Evolutionary conservation across 306 rosid genomes (phyloP), one percentile per base, ranked within the genome.

Genomic region (Dalbergia cochinchinensis): DNA sequence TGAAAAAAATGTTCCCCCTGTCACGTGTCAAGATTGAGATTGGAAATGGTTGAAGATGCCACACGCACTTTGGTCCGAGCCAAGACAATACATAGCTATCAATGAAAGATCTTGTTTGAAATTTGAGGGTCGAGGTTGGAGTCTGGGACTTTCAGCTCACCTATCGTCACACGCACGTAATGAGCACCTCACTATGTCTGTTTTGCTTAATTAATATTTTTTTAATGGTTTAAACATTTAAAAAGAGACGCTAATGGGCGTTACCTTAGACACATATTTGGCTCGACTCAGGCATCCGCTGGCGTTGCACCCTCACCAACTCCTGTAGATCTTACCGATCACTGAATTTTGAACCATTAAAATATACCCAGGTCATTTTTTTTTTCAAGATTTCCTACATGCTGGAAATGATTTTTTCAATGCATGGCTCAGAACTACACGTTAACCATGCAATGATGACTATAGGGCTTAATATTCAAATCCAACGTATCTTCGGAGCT

Each of bases 31-130:
- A 7, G 3, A 26, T 26, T 44, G 50, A 44, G 50, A 44, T 44
- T 44, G 50, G 13, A 44, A 7, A 10, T 7, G 50, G 50, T 44
- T 33, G 19, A 37, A 45, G 62, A 62, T 74, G 61, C 61, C 31
- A 12, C 45, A 60, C 47, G 37, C 33, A 48, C 18, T 45, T 62
- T 62, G 31, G 62, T 62, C 71, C 9, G 47, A 26, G 31, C 31
- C 31, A 26, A 26, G 31, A 26, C 31, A 26, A 18, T 6, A 76
- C 9, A 8, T 76, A 20, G 34, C 60, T 70, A 64, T 50, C 65
- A 65, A 18, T 4, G 73, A 53, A 35, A 77, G 65, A 37, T 77
- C 65, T 39, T 22, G 60, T 54, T 35, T 48, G 80, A 77, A 65
- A 54, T 44, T 65, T 19, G 35, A 66, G 65, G 33, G 47, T 77